Evolutionary conservation across 371 early-diverging fungal species (phyloP).

Genomic region (Mucor lusitanicus): DNA sequence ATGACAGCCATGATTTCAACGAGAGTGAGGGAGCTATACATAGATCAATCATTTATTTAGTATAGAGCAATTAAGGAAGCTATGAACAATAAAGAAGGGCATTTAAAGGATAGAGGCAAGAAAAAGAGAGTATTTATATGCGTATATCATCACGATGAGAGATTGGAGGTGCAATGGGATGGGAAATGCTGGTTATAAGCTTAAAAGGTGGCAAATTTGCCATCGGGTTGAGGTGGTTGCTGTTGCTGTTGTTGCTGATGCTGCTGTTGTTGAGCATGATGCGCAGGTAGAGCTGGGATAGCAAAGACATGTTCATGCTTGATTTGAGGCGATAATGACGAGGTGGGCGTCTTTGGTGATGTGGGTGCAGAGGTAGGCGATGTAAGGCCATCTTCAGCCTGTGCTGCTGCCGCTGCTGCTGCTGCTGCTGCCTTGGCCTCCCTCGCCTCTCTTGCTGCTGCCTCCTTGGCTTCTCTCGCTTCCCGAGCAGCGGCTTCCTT

Average conservation of each 20-base stretch:
- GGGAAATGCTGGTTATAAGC: not conserved
- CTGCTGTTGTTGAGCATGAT: constrained; percentile 4
- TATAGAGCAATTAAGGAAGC: not conserved
- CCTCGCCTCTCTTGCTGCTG: constrained; percentile 2
- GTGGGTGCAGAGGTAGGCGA: constrained; percentile 11
- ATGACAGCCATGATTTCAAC: too few relatives aligned
- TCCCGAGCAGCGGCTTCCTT: not conserved
- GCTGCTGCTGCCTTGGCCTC: constrained; percentile 6
- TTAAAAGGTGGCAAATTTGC: not conserved
- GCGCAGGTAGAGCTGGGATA: constrained; percentile 2
- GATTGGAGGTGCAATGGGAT: not conserved
- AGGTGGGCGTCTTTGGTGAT: constrained; percentile 17
- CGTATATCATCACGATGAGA: not conserved
- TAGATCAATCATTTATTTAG: too few relatives aligned
- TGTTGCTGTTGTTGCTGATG: not conserved
- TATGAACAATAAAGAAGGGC: not conserved
- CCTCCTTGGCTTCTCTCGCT: not conserved
- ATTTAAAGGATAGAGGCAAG: not conserved
- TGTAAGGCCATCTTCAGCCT: not conserved
- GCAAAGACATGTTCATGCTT: constrained; percentile 12
- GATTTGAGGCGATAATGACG: not conserved
- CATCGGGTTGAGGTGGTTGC: not conserved
- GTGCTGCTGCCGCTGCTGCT: too few relatives aligned
- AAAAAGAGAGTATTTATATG: not conserved
- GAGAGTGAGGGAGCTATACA: too few relatives aligned